phyloP scores from a whole-genome alignment of 768 basidiomycete species.

The Russula ochroleuca region DNA sequence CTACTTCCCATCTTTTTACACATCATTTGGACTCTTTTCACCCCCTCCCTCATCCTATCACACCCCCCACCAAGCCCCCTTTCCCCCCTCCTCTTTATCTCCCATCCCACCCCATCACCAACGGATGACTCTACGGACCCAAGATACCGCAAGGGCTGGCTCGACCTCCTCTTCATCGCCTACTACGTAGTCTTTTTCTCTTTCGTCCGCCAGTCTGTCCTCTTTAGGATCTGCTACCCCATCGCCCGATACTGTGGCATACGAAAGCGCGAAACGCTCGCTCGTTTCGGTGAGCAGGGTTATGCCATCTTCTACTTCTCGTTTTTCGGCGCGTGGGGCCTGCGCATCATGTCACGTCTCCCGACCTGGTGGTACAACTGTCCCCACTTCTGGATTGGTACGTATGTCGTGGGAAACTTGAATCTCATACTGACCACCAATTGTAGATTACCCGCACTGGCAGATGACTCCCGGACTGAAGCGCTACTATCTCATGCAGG shows the following conservation, averaged over 20 bases:
- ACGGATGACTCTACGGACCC: constrained; percentile 44
- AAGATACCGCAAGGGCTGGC: constrained; percentile 65
- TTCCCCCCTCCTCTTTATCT: constrained; percentile 62
- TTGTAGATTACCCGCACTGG: constrained; percentile 81
- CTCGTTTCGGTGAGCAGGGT: constrained; percentile 86
- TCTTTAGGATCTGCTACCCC: constrained; percentile 59
- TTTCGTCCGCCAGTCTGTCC: constrained; percentile 73
- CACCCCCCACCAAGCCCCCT: constrained; percentile 66
- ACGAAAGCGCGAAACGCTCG: constrained; percentile 57
- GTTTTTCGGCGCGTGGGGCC: constrained; percentile 66
- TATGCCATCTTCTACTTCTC: constrained; percentile 83
- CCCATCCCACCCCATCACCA: constrained; percentile 53
- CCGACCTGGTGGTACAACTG: constrained; percentile 87
- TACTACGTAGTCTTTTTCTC: constrained; percentile 89
- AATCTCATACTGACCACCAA: not conserved
- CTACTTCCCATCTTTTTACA: constrained; percentile 57
- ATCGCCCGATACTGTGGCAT: constrained; percentile 71
- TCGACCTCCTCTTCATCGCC: constrained; percentile 73
- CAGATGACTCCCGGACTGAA: constrained; percentile 83
- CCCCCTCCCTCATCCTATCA: constrained; percentile 45
- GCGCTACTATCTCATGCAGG: constrained; percentile 89
- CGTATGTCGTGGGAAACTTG: constrained; percentile 12
- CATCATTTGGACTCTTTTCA: constrained; percentile 57
- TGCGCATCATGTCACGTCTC: constrained; percentile 72
- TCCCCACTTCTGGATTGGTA: constrained; percentile 80